phyloP scores from a whole-genome alignment of 208 protist species.

The Trypanosoma cruzi region DNA sequence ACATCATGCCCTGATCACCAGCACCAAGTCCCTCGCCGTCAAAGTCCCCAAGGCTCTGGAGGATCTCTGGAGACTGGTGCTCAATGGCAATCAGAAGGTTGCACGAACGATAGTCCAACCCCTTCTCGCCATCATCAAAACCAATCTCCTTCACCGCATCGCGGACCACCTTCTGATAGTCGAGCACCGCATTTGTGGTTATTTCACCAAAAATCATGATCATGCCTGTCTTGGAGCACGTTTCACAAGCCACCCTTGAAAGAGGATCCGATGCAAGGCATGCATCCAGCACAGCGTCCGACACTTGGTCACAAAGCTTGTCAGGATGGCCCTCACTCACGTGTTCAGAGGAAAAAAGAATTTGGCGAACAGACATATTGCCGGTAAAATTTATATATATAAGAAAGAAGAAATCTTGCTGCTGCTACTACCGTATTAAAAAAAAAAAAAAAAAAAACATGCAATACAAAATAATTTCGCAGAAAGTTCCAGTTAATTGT shows the following conservation, averaged over 20 bases:
- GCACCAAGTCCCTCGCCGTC: constrained; percentile 97
- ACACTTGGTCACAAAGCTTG: constrained; percentile 99
- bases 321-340: constrained; percentile 99
- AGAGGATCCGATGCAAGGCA: constrained; percentile 97
- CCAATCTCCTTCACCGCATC: constrained; percentile 98
- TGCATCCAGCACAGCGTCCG: constrained; percentile 99
- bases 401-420: not conserved
- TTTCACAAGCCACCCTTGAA: constrained; percentile 99
- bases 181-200: constrained; percentile 96
- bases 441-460: constrained; percentile 7
- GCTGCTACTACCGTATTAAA: not conserved
- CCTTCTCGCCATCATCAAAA: constrained; percentile 95
- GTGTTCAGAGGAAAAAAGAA: constrained; percentile 99
- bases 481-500: not conserved
- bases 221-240: constrained; percentile 98
- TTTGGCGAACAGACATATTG: constrained; percentile 83
- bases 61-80: constrained; percentile 99
- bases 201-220: constrained; percentile 99
- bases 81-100: constrained; percentile 97
- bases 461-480: not conserved
- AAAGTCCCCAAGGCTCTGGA: constrained; percentile 96
- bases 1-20: constrained; percentile 99
- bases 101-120: constrained; percentile 99
- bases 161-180: constrained; percentile 98
- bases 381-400: not conserved